Percentiles rank a stretch among this genome's conserved stretches.
Evolutionary conservation across 495 filamentous ascomycete genomes (phyloP).

Genomic region (Podospora australis): DNA sequence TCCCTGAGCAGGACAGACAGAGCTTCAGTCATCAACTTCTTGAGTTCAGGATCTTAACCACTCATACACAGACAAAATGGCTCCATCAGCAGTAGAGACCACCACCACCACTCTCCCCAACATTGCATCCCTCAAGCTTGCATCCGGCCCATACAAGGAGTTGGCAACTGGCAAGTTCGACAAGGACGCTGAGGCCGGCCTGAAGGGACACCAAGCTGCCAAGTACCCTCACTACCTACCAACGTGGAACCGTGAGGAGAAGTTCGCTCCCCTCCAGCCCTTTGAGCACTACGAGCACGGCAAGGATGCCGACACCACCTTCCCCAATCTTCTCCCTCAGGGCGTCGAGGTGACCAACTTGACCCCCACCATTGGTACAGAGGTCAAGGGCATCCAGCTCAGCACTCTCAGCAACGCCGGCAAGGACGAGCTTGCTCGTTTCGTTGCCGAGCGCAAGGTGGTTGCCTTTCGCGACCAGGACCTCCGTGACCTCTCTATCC

Average conservation of each 20-base stretch:
- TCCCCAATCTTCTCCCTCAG: conserved; percentile 56
- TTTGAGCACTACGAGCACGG: conserved; percentile 71
- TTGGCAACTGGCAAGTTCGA: conserved; percentile 47
- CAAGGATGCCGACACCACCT: conserved; percentile 59
- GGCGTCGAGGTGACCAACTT: conserved; percentile 49
- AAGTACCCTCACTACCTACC: conserved; percentile 74
- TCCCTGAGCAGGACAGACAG: background rate
- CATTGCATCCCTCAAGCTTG: conserved; percentile 26
- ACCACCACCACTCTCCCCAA: conserved; percentile 24
- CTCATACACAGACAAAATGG: conserved; percentile 15
- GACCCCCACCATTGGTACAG: conserved; percentile 68
- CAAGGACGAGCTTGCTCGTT: conserved; percentile 75
- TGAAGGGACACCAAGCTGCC: conserved; percentile 40
- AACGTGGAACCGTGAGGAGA: conserved; percentile 55
- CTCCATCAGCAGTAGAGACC: conserved; percentile 28
- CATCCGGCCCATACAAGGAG: conserved; percentile 56
- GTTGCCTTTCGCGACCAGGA: conserved; percentile 77
- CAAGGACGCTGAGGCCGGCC: conserved; percentile 37
- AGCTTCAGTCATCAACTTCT: background rate
- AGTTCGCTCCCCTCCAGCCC: conserved; percentile 60
- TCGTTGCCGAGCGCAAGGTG: conserved; percentile 72
- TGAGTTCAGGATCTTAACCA: background rate
- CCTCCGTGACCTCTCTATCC: conserved; percentile 66
- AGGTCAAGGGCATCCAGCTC: conserved; percentile 71
- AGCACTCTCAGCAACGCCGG: conserved; percentile 57